These are phyloP conservation scores for Quambalaria eucalypti DNA, from an alignment of 1,284 basidiomycete species.

Conservation along the genomic window DNA sequence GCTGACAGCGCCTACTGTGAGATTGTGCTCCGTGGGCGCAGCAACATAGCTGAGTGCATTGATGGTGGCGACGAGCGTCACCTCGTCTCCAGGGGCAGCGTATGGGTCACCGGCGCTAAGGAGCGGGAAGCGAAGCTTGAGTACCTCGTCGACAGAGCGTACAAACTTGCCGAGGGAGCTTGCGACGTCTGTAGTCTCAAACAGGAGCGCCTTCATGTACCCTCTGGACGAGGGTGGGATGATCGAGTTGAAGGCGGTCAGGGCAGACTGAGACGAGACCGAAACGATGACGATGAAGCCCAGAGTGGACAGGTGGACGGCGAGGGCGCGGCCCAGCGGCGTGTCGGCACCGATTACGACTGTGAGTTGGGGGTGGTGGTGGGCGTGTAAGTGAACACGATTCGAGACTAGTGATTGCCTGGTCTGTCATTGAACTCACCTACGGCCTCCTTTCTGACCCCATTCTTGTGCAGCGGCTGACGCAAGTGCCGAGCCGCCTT, in stretches of 20 bases:
- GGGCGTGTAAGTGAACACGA: not conserved
- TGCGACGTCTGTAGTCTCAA: conserved; percentile 15
- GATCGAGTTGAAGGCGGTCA: conserved; percentile 27
- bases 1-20: not conserved
- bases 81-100: conserved; percentile 32
- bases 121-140: conserved; percentile 37
- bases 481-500: conserved; percentile 12
- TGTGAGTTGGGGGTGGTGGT: not conserved
- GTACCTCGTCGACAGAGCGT: conserved; percentile 25
- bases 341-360: conserved; percentile 43
- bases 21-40: not conserved
- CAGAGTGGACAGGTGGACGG: conserved; percentile 24
- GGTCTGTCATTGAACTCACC: conserved; percentile 6
- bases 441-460: conserved; percentile 29
- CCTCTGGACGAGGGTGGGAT: conserved; percentile 35
- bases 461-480: conserved; percentile 16
- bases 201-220: conserved; percentile 36
- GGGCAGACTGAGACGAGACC: conserved; percentile 19
- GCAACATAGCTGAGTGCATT: conserved; percentile 35
- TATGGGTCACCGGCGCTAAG: conserved; percentile 43
- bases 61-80: conserved; percentile 32
- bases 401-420: not conserved
- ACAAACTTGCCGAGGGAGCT: conserved; percentile 21
- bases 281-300: conserved; percentile 42
- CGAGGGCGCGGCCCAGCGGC: conserved; percentile 33